Percentiles rank a stretch among this genome's conserved stretches.
Evolutionary conservation across 306 rosid species (phyloP).

Genomic region (Malus domestica): DNA sequence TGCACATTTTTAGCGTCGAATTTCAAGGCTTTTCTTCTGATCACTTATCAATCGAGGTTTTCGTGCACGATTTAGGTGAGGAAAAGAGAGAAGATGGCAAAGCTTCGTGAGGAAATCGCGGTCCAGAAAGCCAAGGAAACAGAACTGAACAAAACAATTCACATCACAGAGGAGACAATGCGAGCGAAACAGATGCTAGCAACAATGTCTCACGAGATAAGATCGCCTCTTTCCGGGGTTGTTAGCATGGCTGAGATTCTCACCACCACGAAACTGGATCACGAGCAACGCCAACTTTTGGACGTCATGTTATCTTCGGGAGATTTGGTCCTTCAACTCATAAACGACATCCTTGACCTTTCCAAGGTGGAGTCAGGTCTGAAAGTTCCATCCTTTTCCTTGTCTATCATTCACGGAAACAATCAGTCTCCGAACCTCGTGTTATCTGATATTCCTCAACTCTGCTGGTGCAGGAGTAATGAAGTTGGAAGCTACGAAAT

Average conservation of each 20-base stretch:
- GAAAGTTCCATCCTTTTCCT: conserved; percentile 14
- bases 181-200: conserved; percentile 96
- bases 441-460: background rate
- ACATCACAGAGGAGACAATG: conserved; percentile 99
- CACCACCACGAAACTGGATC: conserved; percentile 70
- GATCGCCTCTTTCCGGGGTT: conserved; percentile 89
- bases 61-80: conserved; percentile 42
- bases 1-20: background rate
- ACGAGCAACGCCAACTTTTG: conserved; percentile 68
- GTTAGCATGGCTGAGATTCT: conserved; percentile 95
- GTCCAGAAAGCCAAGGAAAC: conserved; percentile 93
- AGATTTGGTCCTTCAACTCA: conserved; percentile 92
- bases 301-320: conserved; percentile 91
- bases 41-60: background rate
- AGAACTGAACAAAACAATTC: conserved; percentile 87
- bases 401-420: background rate
- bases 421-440: too few relatives aligned
- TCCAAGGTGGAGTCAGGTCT: conserved; percentile 95
- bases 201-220: conserved; percentile 95
- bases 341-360: conserved; percentile 92
- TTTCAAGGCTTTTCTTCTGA: conserved; percentile 6
- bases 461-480: conserved; percentile 56
- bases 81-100: conserved; percentile 91
- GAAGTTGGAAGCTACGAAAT: conserved; percentile 89
- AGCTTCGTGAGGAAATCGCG: conserved; percentile 80